These are phyloP conservation scores for Coemansia reversa DNA, from an alignment of 192 early-diverging fungal species.

Conservation along the genomic window DNA sequence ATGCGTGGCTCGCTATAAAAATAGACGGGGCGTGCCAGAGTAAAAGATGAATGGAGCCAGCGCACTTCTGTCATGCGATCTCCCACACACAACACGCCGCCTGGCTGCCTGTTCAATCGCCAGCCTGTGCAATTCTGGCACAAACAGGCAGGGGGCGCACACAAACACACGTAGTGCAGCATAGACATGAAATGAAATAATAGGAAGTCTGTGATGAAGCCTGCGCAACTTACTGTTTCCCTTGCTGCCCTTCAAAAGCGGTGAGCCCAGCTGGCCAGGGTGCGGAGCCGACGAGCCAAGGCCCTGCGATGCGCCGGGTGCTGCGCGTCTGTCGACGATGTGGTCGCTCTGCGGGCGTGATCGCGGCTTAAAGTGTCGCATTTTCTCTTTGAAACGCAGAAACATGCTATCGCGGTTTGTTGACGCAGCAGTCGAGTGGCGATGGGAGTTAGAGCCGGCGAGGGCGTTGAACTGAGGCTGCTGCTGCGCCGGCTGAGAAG, in stretches of 20 bases:
- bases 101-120: not conserved
- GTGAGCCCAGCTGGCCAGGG: slow-evolving; percentile 10
- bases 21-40: not conserved
- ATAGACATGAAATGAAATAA: not conserved
- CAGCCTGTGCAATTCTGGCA: not conserved
- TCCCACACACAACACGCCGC: not conserved
- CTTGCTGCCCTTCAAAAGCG: slow-evolving; percentile 18
- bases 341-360: slow-evolving; percentile 50
- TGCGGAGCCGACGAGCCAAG: slow-evolving; percentile 4
- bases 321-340: slow-evolving; percentile 27
- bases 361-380: slow-evolving; percentile 43
- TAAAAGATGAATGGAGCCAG: not conserved
- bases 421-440: slow-evolving; percentile 33
- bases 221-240: slow-evolving; percentile 37
- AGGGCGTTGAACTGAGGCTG: slow-evolving; percentile 5
- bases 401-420: slow-evolving; percentile 53
- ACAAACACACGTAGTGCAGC: not conserved
- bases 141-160: not conserved
- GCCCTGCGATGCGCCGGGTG: slow-evolving; percentile 9
- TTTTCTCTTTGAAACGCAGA: slow-evolving; percentile 51
- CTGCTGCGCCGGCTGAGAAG: slow-evolving; percentile 10
- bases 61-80: not conserved
- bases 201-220: not conserved
- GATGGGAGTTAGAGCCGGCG: slow-evolving; percentile 17
- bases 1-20: not conserved